These are phyloP conservation scores for Coemansia sp. DNA, from an alignment of 192 early-diverging fungal species.

Conservation along the genomic window DNA sequence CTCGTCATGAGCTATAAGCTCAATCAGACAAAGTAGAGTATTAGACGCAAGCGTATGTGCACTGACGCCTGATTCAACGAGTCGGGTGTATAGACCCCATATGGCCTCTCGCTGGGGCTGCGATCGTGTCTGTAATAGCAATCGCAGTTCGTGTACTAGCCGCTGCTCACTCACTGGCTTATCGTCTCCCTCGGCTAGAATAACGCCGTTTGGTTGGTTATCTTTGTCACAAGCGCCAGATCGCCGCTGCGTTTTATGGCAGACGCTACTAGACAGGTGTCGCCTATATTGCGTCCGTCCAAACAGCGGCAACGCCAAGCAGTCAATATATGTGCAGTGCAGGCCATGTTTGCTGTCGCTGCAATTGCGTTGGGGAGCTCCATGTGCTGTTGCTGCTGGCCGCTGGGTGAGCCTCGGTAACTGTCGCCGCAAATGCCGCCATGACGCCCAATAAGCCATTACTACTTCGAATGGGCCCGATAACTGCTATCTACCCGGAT, in stretches of 20 bases:
- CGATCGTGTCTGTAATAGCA: conserved; percentile 16
- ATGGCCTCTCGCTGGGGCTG: conserved; percentile 22
- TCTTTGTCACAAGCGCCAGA: not conserved
- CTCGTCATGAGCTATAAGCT: conserved; percentile 26
- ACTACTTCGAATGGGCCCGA: not conserved
- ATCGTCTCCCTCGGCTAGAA: not conserved
- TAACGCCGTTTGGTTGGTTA: not conserved
- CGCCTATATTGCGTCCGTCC: not conserved
- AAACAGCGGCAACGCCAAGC: not conserved
- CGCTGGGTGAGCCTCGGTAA: conserved; percentile 4
- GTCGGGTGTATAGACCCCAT: conserved; percentile 32
- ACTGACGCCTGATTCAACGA: not conserved
- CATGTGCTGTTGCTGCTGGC: not conserved
- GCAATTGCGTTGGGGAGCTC: not conserved
- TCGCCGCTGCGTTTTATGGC: not conserved
- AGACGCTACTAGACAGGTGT: not conserved
- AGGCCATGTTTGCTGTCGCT: not conserved
- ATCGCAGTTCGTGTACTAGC: conserved; percentile 14
- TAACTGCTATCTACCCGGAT: not conserved
- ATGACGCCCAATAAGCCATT: conserved; percentile 25
- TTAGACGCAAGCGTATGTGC: conserved; percentile 9
- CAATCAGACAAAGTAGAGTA: conserved; percentile 22
- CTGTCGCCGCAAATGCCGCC: conserved; percentile 24
- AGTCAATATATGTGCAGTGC: not conserved
- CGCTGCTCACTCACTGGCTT: conserved; percentile 9